Conservation (phyloP, 2,329 filamentous ascomycete species). For the Diaporthe ilicicola region DNA sequence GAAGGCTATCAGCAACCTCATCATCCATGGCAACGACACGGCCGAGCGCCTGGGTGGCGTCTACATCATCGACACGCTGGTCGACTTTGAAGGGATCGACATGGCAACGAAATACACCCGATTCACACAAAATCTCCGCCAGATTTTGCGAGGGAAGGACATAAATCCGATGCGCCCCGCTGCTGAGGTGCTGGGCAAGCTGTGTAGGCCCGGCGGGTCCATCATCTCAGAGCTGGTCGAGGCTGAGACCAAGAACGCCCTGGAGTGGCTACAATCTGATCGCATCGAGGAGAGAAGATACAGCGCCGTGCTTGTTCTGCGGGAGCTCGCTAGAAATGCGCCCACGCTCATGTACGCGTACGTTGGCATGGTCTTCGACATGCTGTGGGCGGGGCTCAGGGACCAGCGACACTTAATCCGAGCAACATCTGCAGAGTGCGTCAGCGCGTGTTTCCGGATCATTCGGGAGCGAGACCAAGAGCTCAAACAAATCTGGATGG, state of each 20-base stretch:
- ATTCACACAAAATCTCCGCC: slow-evolving; percentile 90
- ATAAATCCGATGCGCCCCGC: slow-evolving; percentile 90
- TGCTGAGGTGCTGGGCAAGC: slow-evolving; percentile 85
- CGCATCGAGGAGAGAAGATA: slow-evolving; percentile 92
- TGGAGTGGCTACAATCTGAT: slow-evolving; percentile 97
- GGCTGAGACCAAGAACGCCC: slow-evolving; percentile 92
- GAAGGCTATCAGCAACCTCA: slow-evolving; percentile 68
- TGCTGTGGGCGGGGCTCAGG: slow-evolving; percentile 93
- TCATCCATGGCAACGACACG: slow-evolving; percentile 85
- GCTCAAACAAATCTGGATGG: slow-evolving; percentile 88
- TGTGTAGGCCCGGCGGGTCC: slow-evolving; percentile 91
- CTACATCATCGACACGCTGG: slow-evolving; percentile 88
- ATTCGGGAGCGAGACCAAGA: slow-evolving; percentile 91
- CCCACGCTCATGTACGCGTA: slow-evolving; percentile 96
- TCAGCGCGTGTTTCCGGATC: slow-evolving; percentile 95
- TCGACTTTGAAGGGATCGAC: slow-evolving; percentile 97
- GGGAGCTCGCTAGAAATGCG: slow-evolving; percentile 90
- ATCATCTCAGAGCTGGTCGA: slow-evolving; percentile 96
- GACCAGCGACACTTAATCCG: slow-evolving; percentile 92
- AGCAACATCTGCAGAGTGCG: slow-evolving; percentile 89
- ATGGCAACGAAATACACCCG: slow-evolving; percentile 91
- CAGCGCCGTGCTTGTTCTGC: slow-evolving; percentile 88
- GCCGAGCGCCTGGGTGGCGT: slow-evolving; percentile 91
- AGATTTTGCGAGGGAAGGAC: slow-evolving; percentile 89
- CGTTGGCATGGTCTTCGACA: slow-evolving; percentile 92